Evolutionary conservation across 495 filamentous ascomycete genomes (phyloP).

Genomic region (Trichoderma erinaceum): DNA sequence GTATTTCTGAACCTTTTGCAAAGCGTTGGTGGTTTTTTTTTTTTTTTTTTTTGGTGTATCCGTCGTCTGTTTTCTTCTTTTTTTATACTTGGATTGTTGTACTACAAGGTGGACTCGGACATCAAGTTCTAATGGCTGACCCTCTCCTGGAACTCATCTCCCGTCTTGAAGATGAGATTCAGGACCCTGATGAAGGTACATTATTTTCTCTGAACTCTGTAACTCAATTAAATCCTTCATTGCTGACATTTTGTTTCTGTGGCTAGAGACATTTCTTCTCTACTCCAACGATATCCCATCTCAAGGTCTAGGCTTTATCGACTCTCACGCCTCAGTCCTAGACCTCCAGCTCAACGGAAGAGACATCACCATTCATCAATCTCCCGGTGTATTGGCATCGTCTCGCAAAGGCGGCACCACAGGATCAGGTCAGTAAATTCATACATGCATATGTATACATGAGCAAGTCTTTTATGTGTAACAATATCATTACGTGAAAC

Average conservation of each 20-base stretch:
- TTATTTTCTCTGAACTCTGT: neutral
- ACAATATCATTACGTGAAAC: neutral
- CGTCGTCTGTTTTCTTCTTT: neutral
- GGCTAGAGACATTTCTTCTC: slow-evolving; percentile 73
- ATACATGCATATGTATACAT: neutral
- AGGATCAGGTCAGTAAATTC: slow-evolving; percentile 61
- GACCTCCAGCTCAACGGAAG: slow-evolving; percentile 61
- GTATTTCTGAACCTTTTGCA: neutral
- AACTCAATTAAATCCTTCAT: too few relatives aligned
- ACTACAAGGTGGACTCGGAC: too few relatives aligned
- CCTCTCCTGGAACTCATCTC: slow-evolving; percentile 30
- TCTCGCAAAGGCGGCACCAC: slow-evolving; percentile 79
- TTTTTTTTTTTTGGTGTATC: neutral
- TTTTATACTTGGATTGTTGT: neutral
- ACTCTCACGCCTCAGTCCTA: slow-evolving; percentile 57
- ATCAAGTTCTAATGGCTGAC: slow-evolving; percentile 26
- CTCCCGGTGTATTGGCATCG: slow-evolving; percentile 72
- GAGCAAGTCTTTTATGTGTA: neutral
- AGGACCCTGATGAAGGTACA: slow-evolving; percentile 60
- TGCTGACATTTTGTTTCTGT: neutral
- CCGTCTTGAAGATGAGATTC: slow-evolving; percentile 42
- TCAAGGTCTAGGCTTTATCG: slow-evolving; percentile 77
- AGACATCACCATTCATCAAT: slow-evolving; percentile 79
- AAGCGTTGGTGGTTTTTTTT: neutral
- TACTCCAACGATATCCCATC: slow-evolving; percentile 72